Percentiles rank a stretch among this genome's conserved stretches.
phyloP scores from a whole-genome alignment of 1,284 basidiomycete species.

The Ustilago vetiveriae region DNA sequence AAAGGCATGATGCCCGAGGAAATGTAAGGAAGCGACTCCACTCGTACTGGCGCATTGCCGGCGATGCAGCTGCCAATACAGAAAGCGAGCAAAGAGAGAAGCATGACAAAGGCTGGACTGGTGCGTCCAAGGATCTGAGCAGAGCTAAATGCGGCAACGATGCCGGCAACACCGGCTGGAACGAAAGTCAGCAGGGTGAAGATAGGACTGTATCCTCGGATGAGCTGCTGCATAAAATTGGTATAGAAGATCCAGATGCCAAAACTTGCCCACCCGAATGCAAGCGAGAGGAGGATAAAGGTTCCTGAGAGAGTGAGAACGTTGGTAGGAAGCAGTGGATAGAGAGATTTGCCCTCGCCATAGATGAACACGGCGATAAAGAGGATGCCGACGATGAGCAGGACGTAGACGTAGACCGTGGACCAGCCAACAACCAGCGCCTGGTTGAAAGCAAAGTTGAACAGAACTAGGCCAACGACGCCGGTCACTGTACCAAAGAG shows the following conservation, averaged over 20 bases:
- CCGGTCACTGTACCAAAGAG: slow-evolving; percentile 47
- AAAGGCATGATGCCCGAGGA: slow-evolving; percentile 37
- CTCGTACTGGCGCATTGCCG: slow-evolving; percentile 28
- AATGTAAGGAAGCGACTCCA: slow-evolving; percentile 31
- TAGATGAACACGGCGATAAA: slow-evolving; percentile 39
- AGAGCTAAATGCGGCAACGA: slow-evolving; percentile 43
- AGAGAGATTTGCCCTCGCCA: slow-evolving; percentile 20
- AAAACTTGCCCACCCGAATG: slow-evolving; percentile 50
- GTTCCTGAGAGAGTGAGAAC: slow-evolving; percentile 28
- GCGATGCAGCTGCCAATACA: slow-evolving; percentile 43
- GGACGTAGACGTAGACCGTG: slow-evolving; percentile 41
- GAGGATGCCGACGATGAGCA: slow-evolving; percentile 53
- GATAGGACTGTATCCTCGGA: slow-evolving; percentile 27
- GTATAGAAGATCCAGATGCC: slow-evolving; percentile 50
- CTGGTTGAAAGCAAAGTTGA: slow-evolving; percentile 59
- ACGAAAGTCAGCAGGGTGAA: slow-evolving; percentile 25
- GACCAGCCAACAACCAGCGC: slow-evolving; percentile 56
- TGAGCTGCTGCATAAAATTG: slow-evolving; percentile 19
- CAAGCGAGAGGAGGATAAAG: slow-evolving; percentile 36
- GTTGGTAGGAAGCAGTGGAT: slow-evolving; percentile 48
- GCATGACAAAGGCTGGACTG: slow-evolving; percentile 42
- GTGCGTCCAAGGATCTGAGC: slow-evolving; percentile 31
- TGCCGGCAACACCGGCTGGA: slow-evolving; percentile 34
- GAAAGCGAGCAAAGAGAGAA: slow-evolving; percentile 46
- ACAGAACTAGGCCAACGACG: slow-evolving; percentile 45